A percentile compares a stretch with the other conserved stretches of the same genome.
Conservation (phyloP, 2,329 filamentous ascomycete genomes). For the Emericellopsis atlantica region DNA sequence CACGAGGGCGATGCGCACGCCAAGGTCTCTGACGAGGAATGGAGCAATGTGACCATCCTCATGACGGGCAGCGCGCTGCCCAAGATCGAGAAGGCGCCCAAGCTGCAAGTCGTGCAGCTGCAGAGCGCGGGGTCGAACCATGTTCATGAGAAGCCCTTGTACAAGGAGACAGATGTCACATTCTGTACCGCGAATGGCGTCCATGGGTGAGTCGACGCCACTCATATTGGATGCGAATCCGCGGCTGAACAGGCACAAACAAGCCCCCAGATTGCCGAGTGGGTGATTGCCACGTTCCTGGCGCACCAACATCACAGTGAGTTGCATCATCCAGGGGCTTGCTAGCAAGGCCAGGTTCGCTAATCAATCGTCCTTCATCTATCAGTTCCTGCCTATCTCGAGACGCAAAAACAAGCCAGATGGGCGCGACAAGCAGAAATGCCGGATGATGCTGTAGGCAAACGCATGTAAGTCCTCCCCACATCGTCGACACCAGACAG, state of each 20-base stretch:
- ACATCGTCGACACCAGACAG: not conserved
- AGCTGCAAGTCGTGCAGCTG: constrained; percentile 39
- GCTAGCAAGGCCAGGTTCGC: not conserved
- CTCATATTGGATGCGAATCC: not conserved
- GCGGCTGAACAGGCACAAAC: constrained; percentile 8
- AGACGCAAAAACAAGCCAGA: not conserved
- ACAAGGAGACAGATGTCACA: constrained; percentile 32
- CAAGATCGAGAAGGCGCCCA: constrained; percentile 25
- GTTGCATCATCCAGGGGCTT: not conserved
- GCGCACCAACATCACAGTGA: not conserved
- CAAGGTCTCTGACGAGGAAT: constrained; percentile 21
- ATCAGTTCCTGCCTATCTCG: not conserved
- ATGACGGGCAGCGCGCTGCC: constrained; percentile 30
- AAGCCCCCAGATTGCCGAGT: constrained; percentile 36
- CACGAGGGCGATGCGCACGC: constrained; percentile 10
- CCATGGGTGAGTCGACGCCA: constrained; percentile 30
- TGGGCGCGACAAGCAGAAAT: constrained; percentile 20
- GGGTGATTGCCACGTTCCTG: constrained; percentile 13
- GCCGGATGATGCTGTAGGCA: constrained; percentile 25
- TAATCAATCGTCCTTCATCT: not conserved
- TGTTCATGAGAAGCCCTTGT: constrained; percentile 30
- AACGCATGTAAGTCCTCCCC: constrained; percentile 28
- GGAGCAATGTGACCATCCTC: constrained; percentile 35
- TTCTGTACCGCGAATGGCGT: constrained; percentile 46
- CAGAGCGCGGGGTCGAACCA: constrained; percentile 40